Percentiles rank a stretch among this genome's conserved stretches.
Evolutionary conservation across 208 protist genomes (phyloP).

Genomic region (Lotmaria passim): DNA sequence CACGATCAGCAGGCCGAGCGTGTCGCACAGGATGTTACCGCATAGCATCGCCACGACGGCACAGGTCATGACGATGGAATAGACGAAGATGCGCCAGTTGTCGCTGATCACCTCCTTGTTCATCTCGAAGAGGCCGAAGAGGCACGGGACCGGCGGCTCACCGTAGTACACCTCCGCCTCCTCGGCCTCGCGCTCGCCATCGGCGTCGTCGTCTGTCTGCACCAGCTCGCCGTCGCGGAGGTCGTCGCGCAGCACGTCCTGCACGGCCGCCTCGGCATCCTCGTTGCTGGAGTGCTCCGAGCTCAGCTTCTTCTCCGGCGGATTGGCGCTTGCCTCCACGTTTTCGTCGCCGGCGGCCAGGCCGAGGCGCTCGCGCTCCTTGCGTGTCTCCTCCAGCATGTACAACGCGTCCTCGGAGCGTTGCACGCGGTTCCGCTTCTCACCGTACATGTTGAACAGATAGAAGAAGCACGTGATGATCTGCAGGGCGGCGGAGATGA

Average conservation of each 20-base stretch:
- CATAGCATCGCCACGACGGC: constrained; percentile 51
- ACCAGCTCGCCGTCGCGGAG: too few species aligned
- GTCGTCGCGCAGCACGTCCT: constrained; percentile 1
- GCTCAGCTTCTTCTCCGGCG: constrained; percentile 11
- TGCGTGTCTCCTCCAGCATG: constrained; percentile 32
- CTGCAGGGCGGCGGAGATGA: constrained; percentile 64
- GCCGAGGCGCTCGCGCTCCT: constrained; percentile 35
- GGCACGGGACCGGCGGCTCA: constrained; percentile 24
- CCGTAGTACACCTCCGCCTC: constrained; percentile 19
- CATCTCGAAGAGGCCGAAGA: constrained; percentile 58
- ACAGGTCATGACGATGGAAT: constrained; percentile 57
- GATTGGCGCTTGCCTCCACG: not conserved
- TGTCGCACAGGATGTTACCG: constrained; percentile 45
- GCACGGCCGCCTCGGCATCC: constrained; percentile 14
- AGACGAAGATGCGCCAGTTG: constrained; percentile 55
- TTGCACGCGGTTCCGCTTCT: constrained; percentile 61
- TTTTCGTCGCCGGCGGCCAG: constrained; percentile 10
- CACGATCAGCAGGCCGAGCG: constrained; percentile 39
- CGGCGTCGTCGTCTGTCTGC: not conserved
- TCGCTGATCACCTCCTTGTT: constrained; percentile 60
- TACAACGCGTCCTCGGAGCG: constrained; percentile 45
- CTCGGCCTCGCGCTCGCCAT: not conserved
- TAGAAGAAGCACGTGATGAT: constrained; percentile 54
- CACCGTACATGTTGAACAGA: constrained; percentile 72
- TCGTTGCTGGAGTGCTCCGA: constrained; percentile 17